Evolutionary conservation across 768 basidiomycete genomes (phyloP).

Genomic region (Lactarius deliciosus): DNA sequence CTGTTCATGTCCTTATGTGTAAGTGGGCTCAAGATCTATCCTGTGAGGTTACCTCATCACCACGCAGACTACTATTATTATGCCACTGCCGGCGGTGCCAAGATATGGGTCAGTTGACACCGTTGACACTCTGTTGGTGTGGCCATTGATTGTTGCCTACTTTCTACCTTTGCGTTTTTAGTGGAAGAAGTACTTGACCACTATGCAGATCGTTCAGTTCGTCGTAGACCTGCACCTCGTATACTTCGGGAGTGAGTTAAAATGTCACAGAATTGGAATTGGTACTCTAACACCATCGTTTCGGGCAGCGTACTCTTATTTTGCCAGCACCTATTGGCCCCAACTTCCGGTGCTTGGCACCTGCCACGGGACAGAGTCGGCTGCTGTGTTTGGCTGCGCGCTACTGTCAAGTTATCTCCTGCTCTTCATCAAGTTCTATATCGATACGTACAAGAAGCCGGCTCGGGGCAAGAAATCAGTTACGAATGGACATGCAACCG

Average conservation of each 20-base stretch:
- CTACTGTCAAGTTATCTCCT: conserved; percentile 88
- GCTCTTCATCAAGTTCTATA: conserved; percentile 95
- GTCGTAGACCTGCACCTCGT: conserved; percentile 87
- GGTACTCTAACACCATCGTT: neutral
- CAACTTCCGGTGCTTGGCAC: conserved; percentile 68
- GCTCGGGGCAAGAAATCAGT: conserved; percentile 37
- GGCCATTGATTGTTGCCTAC: neutral
- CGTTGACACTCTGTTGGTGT: neutral
- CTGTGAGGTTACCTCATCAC: conserved; percentile 9
- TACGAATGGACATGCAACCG: conserved; percentile 49
- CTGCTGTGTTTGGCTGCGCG: conserved; percentile 86
- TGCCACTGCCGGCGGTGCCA: conserved; percentile 94
- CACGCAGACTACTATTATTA: conserved; percentile 95
- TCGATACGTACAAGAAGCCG: conserved; percentile 79
- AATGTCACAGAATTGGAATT: neutral
- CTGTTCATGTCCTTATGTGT: conserved; percentile 99
- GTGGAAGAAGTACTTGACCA: conserved; percentile 99
- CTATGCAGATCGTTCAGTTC: conserved; percentile 96
- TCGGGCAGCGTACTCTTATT: conserved; percentile 73
- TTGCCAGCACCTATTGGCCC: conserved; percentile 56
- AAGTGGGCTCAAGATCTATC: conserved; percentile 37
- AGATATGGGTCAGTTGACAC: conserved; percentile 76
- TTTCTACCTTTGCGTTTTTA: conserved; percentile 34
- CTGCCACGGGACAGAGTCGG: conserved; percentile 86
- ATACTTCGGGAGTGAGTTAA: conserved; percentile 88